Percentiles rank a stretch among this genome's conserved stretches.
Conservation (phyloP, 2,329 filamentous ascomycete genomes). For the Arachnopeziza araneosa region DNA sequence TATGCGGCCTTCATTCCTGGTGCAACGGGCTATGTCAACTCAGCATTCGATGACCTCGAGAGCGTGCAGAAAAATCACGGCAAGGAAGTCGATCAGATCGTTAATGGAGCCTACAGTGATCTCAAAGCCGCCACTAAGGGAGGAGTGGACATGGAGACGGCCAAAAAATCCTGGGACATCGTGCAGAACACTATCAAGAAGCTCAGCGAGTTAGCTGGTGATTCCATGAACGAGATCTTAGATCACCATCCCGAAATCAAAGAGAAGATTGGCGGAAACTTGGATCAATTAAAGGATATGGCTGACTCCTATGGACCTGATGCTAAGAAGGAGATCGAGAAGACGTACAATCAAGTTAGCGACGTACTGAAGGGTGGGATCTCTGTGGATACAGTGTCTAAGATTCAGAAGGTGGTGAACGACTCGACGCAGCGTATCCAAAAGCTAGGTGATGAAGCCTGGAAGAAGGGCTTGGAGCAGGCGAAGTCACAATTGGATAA, state of each 20-base stretch:
- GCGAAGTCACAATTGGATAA: slow-evolving; percentile 69
- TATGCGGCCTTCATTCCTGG: slow-evolving; percentile 71
- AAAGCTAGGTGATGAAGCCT: slow-evolving; percentile 65
- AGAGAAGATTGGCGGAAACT: slow-evolving; percentile 62
- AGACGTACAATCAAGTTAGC: slow-evolving; percentile 62
- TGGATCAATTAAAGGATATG: slow-evolving; percentile 64
- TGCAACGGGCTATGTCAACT: slow-evolving; percentile 62
- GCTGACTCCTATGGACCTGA: slow-evolving; percentile 67
- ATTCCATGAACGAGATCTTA: slow-evolving; percentile 58
- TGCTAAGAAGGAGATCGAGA: slow-evolving; percentile 69
- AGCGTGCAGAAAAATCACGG: slow-evolving; percentile 61
- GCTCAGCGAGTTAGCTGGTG: slow-evolving; percentile 55
- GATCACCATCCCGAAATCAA: slow-evolving; percentile 70
- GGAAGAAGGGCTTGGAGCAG: slow-evolving; percentile 65
- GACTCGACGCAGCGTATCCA: slow-evolving; percentile 64
- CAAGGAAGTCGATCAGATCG: slow-evolving; percentile 63
- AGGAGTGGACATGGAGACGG: slow-evolving; percentile 58
- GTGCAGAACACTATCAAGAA: slow-evolving; percentile 56
- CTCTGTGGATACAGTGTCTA: slow-evolving; percentile 44
- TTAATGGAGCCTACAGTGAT: slow-evolving; percentile 62
- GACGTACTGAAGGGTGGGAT: slow-evolving; percentile 59
- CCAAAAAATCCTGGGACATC: slow-evolving; percentile 47
- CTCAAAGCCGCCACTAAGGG: slow-evolving; percentile 55
- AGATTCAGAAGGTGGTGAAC: slow-evolving; percentile 57
- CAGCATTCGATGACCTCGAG: slow-evolving; percentile 65